Percentiles rank a stretch among this genome's conserved stretches.
These are phyloP conservation scores for Vachellia pachyceras DNA, from an alignment of 306 rosid species.

Conservation along the genomic window DNA sequence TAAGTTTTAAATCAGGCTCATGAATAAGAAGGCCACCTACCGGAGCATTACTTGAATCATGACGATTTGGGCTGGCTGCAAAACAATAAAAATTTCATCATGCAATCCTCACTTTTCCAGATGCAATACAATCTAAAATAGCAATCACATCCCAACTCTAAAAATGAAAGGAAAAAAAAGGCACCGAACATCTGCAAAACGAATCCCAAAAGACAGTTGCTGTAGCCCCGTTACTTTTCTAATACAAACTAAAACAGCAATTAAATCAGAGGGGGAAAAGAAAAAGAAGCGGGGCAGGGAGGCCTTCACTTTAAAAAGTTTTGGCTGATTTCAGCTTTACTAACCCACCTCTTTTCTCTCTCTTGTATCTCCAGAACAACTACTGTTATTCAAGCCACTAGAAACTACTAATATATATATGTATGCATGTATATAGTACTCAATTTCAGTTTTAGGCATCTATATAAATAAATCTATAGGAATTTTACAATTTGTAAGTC, in stretches of 20 bases:
- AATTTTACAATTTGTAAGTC: neutral
- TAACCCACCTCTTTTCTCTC: neutral
- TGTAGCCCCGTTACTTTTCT: neutral
- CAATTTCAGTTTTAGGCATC: neutral
- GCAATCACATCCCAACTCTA: neutral
- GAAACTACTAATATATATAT: neutral
- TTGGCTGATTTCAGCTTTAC: neutral
- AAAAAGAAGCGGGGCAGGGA: neutral
- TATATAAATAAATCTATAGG: neutral
- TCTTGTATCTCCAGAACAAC: neutral
- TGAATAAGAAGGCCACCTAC: slow-evolving; percentile 56
- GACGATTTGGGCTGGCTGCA: slow-evolving; percentile 42
- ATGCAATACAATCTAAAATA: slow-evolving; percentile 9
- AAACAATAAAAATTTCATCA: neutral
- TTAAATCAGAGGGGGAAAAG: neutral
- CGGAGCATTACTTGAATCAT: slow-evolving; percentile 64
- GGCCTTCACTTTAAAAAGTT: neutral
- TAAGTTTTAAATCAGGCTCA: slow-evolving; percentile 15
- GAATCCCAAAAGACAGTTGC: neutral
- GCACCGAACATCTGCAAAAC: neutral
- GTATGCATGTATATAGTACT: neutral
- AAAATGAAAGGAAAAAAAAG: neutral
- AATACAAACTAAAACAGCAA: neutral
- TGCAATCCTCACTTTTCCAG: neutral
- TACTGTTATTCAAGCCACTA: slow-evolving; percentile 19